Evolutionary conservation across 1,284 basidiomycete genomes (phyloP), one percentile per base, ranked within the genome.

Genomic region (Vanrija humicola): DNA sequence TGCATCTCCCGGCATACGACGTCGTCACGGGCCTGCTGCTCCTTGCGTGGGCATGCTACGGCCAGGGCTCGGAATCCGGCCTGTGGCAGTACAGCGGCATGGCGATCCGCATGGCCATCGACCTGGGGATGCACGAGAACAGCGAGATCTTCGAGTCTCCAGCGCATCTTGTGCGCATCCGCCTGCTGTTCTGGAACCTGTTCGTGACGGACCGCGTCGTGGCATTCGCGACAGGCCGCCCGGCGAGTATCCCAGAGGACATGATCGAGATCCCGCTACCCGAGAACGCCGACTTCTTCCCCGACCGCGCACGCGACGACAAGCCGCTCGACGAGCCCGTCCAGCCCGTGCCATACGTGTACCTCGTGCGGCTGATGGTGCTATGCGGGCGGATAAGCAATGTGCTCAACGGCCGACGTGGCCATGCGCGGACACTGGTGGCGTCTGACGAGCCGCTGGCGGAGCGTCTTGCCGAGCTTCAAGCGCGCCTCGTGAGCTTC

Each of bases 141-240:
- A 72, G 69, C 8, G 77, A 77, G 51, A 69, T 78, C 28, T 78
- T 75, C 62, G 78, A 79, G 56, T 73, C 73, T 14, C 63, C 67
- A 9, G 74, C 73, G 0, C 77, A 79, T 57, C 61, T 73, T 8
- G 62, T 73, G 15, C 64, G 78, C 34, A 77, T 74, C 15, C 65
- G 73, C 38, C 55, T 77, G 19, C 59, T 78, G 7, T 77, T 77
- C 54, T 79, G 78, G 78, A 68, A 64, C 10, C 49, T 78, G 38
- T 78, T 78, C 58, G 59, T 78, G 18, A 77, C 75, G 16, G 78
- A 79, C 61, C 70, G 78, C 6, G 71, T 79, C n/a, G 62, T 79
- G 5, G 72, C 77, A 8, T 77, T 79, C 48, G 65, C 59, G 5
- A 67, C 64, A 0, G 68, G 69, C 23, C 54, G 70, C 46, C 71